Base-by-base conservation (phyloP, 1,139 yeast genomes). In the Saccharomyces hybrid region DNA sequence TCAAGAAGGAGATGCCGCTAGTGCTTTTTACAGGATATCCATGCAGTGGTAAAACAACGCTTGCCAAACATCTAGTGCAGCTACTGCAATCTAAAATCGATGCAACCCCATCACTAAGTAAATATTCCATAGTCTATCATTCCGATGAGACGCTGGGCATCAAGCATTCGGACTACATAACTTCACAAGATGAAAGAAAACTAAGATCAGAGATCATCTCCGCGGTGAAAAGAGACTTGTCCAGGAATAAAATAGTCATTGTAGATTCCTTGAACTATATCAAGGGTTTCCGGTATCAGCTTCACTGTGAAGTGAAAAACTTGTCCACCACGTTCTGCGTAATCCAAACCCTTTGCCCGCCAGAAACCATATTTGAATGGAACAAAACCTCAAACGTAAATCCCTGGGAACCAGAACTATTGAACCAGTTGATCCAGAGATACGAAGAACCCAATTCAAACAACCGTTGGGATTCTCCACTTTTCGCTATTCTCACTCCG, bases 391-490 rank as follows among this genome's bases (percentile, higher is more conserved):
- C 48, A 13, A 57, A 53, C n/a, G 57, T 56, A 13, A 70, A 71
- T 34, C 72, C 74, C 49, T 91, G 98, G 98, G 85, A 82, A 38
- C 77, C 76, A 1, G 85, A 80, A 46, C 71, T 89, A 50, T 75
- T 91, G 50, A 78, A 78, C 25, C 93, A 86, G 53, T 73, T 93
- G 59, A 79, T 82, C 5, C 87, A 90, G 82, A 72, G 99, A 59
- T 95, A 85, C 66, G 99, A 93, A 70, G 99, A 93, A 69, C 99
- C 99, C 0, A 87, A 88, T 64, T 83, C 84, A 23, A 80, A 81
- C 66, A 81, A 86, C 41, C 75, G 97, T 57, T 93, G 99, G 99
- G 99, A 93, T 68, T 83, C 96, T 3, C 99, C 99, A 1, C 73
- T 91, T 16, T 32, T 32, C 38, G 38, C 38, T n/a, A 32, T 32